Evolutionary conservation across 2,329 filamentous ascomycete genomes (phyloP), one percentile per base, ranked within the genome.

Genomic region (Emergomyces orientalis): DNA sequence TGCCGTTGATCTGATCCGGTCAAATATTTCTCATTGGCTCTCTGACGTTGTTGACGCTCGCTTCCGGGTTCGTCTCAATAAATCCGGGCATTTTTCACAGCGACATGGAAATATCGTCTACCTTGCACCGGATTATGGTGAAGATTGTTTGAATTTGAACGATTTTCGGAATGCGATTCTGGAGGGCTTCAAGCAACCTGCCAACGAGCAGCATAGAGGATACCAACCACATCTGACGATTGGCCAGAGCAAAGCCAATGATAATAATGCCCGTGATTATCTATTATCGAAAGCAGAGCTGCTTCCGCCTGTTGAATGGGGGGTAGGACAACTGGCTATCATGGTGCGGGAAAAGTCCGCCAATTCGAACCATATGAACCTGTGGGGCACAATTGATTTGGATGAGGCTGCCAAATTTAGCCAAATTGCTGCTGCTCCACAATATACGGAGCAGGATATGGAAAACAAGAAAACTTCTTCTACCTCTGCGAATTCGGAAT

Each of bases 171-270:
- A 43, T 68, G 51, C 63, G 2, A 65, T 82, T 9, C 66, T 79
- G n/a, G 62, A 62, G 3, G 72, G 73, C 1, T 67, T 84, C 19
- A 63, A 61, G 19, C 60, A 59, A 7, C 32, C 51, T 37, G 59
- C 58, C 51, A 74, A 74, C 0, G 72, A 73, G 47, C 39, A 63
- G 3, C 63, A 64, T 4, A 62, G 66, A 13, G 65, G 65, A 3
- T 81, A 77, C 63, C 75, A 71, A 14, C 76, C 79, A 68, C 85
- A 88, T 70, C 72, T 88, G 72, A 88, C 84, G 0, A 73, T 88
- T 30, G 86, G 82, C 0, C 85, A 88, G 67, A 83, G 78, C 51
- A 77, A 81, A 43, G 78, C 83, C 30, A 67, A 74, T 11, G 69
- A 74, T 4, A 72, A 76, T 5, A 75, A 77, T 22, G 72, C 78